Conservation (phyloP, 257 asterid species). For the Solanum neorickii region DNA sequence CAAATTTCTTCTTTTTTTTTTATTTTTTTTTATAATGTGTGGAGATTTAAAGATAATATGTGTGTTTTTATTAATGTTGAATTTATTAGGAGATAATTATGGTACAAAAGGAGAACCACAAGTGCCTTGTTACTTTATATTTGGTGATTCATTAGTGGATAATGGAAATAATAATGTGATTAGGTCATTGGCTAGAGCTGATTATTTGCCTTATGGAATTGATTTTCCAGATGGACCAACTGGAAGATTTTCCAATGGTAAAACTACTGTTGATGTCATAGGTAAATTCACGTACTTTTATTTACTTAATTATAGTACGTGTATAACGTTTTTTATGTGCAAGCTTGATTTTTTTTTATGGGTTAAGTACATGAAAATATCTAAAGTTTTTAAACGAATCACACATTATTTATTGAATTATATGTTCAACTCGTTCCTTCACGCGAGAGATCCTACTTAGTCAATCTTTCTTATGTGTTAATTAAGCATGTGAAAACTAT, state of each 20-base stretch:
- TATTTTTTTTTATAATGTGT: background rate
- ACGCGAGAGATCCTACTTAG: rapidly evolving
- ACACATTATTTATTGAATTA: background rate
- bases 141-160: slow-evolving; percentile 35
- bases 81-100: background rate
- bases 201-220: slow-evolving; percentile 32
- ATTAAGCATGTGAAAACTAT: background rate
- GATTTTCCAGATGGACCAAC: slow-evolving; percentile 30
- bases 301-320: background rate
- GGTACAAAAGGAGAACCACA: slow-evolving; percentile 15
- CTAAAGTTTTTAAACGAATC: background rate
- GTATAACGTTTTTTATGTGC: background rate
- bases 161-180: slow-evolving; percentile 31
- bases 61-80: background rate
- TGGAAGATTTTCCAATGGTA: slow-evolving; percentile 29
- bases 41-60: background rate
- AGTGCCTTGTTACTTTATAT: slow-evolving; percentile 30
- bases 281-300: background rate
- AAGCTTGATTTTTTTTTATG: background rate
- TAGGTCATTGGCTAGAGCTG: slow-evolving; percentile 28
- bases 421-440: background rate
- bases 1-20: background rate
- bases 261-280: slow-evolving; percentile 31
- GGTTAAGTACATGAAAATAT: background rate
- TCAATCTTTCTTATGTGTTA: background rate